Evolutionary conservation across 139 green algal species (phyloP), one percentile per base, ranked within the genome.

Genomic region (Cymbomonas tetramitiformis): DNA sequence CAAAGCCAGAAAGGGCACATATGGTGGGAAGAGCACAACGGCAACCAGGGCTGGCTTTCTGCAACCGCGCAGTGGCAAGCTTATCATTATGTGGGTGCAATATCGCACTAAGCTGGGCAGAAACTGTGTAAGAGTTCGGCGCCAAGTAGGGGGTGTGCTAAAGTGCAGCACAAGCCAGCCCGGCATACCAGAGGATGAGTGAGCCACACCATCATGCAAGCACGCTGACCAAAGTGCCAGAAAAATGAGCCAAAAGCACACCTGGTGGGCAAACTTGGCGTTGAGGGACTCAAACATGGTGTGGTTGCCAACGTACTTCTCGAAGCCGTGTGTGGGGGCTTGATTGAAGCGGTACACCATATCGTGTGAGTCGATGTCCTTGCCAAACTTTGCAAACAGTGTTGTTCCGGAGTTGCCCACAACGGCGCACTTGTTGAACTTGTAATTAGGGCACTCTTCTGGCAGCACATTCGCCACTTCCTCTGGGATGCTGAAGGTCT

Each of bases 341-440:
- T 64, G 56, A 29, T 64, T 64, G 41, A 64, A 64, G 12, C 56
- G 7, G 41, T 64, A 64, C 21, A 64, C 40, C 56, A 64, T 64
- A 43, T 64, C 56, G 25, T 64, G 56, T 43, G 18, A 19, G 39
- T 64, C 56, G 21, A 64, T 64, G 41, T 64, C 56, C 9, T 10
- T 19, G 15, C 56, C 56, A 43, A 46, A 55, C 5, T 33, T 56
- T 21, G 24, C 43, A 8, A 46, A 55, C 40, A 10, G 41, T 0
- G 55, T 25, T 29, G 41, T 64, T 29, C 56, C 56, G 26, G 56
- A 64, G 56, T 64, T 64, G 6, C 56, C 56, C 39, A 64, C 56
- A 4, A 64, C 46, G 21, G 56, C 56, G 41, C 56, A 64, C 21
- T 40, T 64, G 24, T 29, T 2, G 6, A 23, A 64, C 41, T 21